A percentile compares a stretch with the other conserved stretches of the same genome.
Conservation (phyloP, 352 stramenopile species). For the Globisporangium orthogonon region DNA sequence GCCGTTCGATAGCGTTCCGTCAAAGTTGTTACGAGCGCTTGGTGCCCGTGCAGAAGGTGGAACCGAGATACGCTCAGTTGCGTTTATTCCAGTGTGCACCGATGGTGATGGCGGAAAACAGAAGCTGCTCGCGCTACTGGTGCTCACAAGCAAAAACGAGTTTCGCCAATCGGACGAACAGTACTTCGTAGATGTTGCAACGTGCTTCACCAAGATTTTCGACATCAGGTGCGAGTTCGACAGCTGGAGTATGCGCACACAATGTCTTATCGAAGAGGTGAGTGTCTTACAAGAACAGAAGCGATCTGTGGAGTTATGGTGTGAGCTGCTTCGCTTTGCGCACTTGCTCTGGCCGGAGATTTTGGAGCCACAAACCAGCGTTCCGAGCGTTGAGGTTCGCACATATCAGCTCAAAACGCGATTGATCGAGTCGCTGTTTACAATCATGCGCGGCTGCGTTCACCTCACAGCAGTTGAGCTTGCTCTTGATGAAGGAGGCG, state of each 20-base stretch:
- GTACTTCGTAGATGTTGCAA: background rate
- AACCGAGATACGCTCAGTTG: background rate
- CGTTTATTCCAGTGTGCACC: background rate
- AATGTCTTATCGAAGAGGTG: background rate
- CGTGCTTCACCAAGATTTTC: slow-evolving; percentile 1
- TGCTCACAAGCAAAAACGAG: background rate
- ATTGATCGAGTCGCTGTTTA: background rate
- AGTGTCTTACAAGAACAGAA: background rate
- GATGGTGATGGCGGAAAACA: background rate
- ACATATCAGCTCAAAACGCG: background rate
- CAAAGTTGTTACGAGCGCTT: background rate
- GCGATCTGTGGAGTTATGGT: background rate
- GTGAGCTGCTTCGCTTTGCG: background rate
- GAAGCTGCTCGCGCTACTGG: slow-evolving; percentile 2
- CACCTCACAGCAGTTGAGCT: slow-evolving; percentile 4
- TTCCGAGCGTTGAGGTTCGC: background rate
- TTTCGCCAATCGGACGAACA: background rate
- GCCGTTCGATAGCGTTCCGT: slow-evolving; percentile 6
- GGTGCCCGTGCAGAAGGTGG: too few species aligned
- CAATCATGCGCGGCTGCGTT: background rate
- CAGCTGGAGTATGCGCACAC: background rate
- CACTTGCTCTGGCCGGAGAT: background rate
- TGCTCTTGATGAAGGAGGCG: background rate
- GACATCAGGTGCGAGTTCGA: background rate
- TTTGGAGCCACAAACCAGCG: background rate